Base-by-base conservation (phyloP, 805 yeast genomes). In the Lachancea mirantina region DNA sequence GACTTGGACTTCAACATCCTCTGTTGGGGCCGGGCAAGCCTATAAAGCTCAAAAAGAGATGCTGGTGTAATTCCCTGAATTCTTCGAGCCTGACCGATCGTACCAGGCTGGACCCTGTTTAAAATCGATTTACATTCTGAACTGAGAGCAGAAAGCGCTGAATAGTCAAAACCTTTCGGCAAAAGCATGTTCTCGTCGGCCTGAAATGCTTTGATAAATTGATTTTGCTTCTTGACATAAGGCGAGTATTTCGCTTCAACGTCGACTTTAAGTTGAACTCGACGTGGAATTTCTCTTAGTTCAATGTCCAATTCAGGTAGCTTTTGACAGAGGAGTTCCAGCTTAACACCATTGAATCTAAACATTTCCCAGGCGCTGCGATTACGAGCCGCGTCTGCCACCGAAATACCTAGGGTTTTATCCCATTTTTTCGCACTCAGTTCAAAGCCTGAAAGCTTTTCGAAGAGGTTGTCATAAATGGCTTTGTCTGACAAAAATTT, bases 1-100 rank as follows among this genome's bases (percentile, higher is more conserved):
- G n/a, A 6, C 19, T 27, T 16, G 6, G 7, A 6, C 6, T 8
- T 10, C 23, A 49, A 41, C 22, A 45, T 47, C 1, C 36, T 31
- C 33, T 55, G 62, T 30, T 50, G 47, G 8, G 50, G 31, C 39
- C 53, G 58, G 5, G 52, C 65, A 35, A 80, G 53, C 40, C 77
- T 66, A 50, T 78, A 83, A 28, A 88, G 65, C 50, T 84, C 94
- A 42, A 85, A 81, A 11, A 84, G 65, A 0, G 96, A 92, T 0
- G 96, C 89, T 0, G 97, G 95, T 0, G 97, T 89, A 2, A 92
- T 77, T 1, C 98, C 97, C 49, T 92, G 94, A 8, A 89, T 81
- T 45, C 97, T 68, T 52, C 95, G 70, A 0, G 97, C 97, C 54
- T 92, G 97, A 0, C 97, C 97, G 27, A 92, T 74, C 0, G 96